A percentile compares a stretch with the other conserved stretches of the same genome.
Conservation (phyloP, 805 yeast species). For the Yarrowia sp. region DNA sequence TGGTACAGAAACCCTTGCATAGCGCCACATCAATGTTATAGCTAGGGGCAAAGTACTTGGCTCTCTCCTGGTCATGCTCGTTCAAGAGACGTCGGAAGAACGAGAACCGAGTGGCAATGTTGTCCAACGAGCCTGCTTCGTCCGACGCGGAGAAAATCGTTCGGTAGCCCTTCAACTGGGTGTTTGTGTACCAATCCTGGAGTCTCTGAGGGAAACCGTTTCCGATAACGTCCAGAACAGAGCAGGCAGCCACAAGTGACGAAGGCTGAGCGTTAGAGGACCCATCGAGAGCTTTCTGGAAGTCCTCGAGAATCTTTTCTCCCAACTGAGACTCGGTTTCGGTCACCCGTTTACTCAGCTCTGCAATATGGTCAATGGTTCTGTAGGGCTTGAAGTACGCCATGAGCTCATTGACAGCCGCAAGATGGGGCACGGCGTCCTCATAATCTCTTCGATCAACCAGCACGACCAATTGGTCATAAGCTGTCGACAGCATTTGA, state of each 20-base stretch:
- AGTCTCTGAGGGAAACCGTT: constrained; percentile 65
- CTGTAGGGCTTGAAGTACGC: constrained; percentile 79
- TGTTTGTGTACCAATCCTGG: constrained; percentile 73
- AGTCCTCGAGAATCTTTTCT: constrained; percentile 76
- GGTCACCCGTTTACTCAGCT: constrained; percentile 64
- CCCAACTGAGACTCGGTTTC: constrained; percentile 66
- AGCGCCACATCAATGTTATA: constrained; percentile 77
- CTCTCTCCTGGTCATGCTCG: constrained; percentile 61
- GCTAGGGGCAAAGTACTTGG: constrained; percentile 64
- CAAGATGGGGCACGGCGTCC: constrained; percentile 66
- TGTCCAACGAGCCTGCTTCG: constrained; percentile 95
- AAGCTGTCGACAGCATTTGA: constrained; percentile 83
- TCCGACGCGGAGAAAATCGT: constrained; percentile 78
- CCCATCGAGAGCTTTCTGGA: constrained; percentile 54
- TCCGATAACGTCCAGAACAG: constrained; percentile 65
- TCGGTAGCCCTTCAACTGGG: constrained; percentile 73
- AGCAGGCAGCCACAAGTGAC: constrained; percentile 65
- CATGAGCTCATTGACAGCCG: constrained; percentile 76
- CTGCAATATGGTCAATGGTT: constrained; percentile 80
- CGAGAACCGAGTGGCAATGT: constrained; percentile 78
- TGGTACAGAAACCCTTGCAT: constrained; percentile 66
- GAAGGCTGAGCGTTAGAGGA: neutral
- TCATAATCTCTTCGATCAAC: constrained; percentile 56
- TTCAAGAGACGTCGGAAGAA: constrained; percentile 77
- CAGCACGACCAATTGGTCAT: constrained; percentile 62